Evolutionary conservation across 73 alveolate genomes (phyloP).

Genomic region (Stentor roeselii): DNA sequence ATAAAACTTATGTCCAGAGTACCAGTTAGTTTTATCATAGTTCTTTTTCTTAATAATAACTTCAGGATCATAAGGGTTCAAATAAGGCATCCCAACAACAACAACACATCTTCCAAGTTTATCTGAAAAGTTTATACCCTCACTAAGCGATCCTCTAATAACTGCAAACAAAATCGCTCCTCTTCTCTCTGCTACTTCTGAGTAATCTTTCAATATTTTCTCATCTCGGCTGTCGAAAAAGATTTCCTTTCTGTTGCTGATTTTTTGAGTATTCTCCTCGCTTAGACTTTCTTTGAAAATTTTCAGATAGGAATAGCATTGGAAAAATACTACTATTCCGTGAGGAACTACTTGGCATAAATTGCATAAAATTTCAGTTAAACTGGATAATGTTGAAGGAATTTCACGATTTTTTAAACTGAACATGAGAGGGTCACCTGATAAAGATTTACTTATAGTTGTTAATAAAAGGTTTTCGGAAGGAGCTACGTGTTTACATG

Average conservation of each 20-base stretch:
- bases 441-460: conserved; percentile 40
- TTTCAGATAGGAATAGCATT: conserved; percentile 62
- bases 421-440: conserved; percentile 45
- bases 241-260: conserved; percentile 35
- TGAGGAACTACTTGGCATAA: conserved; percentile 51
- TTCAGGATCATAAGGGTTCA: conserved; percentile 75
- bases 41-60: conserved; percentile 71
- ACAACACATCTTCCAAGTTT: conserved; percentile 82
- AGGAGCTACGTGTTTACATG: conserved; percentile 79
- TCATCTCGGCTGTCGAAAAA: conserved; percentile 56
- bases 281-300: conserved; percentile 51
- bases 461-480: conserved; percentile 62
- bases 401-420: conserved; percentile 48
- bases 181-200: conserved; percentile 44
- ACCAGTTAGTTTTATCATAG: conserved; percentile 38
- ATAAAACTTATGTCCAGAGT: conserved; percentile 80
- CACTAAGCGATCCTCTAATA: conserved; percentile 92
- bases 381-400: conserved; percentile 35
- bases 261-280: conserved; percentile 8
- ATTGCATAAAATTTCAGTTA: conserved; percentile 42
- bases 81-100: conserved; percentile 91
- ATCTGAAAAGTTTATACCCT: conserved; percentile 93
- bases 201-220: conserved; percentile 39
- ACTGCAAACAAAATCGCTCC: conserved; percentile 82
- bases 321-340: conserved; percentile 80